Base-by-base conservation (phyloP, 1,139 yeast species). In the Entelexis paramagnoliae region DNA sequence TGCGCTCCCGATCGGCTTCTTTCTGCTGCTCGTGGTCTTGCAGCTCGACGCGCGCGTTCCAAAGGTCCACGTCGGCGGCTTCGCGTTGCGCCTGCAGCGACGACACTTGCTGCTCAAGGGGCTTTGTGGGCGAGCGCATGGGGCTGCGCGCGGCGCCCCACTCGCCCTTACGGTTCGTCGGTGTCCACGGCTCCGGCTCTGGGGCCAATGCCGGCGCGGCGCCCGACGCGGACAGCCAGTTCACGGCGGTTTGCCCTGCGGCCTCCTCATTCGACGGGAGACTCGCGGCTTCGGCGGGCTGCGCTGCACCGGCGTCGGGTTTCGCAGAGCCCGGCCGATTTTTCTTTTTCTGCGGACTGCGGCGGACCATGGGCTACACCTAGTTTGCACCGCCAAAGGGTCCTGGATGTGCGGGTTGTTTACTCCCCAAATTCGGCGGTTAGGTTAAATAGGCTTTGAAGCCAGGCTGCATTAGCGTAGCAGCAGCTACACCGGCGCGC, bases 11-110 rank as follows among this genome's bases (percentile, higher is more conserved):
- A 11, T 72, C 66, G 55, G 58, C 76, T 72, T 52, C 56, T 22
- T 63, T 52, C 52, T 46, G 48, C 13, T 72, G 73, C 51, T 76
- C 78, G 62, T 81, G 83, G 55, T 83, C 89, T 35, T 59, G 58
- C n/a, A 66, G 54, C 33, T 60, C 60, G 9, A 82, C 52, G 19
- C 48, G 50, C 9, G 52, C 50, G 6, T 50, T 40, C 57, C 57
- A 54, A 4, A 54, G 46, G 32, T 54, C 51, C 11, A 33, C 35
- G 14, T 54, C 51, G 17, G 40, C 30, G 9, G 50, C 32, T 11
- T 46, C 52, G 4, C 49, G 43, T 13, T 50, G 56, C 16, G 45
- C 51, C 39, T 50, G 52, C 39, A 53, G 42, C 14, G 51, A 46
- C 14, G 49, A 24, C 11, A 48, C 46, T 26, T 52, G 53, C 22